Evolutionary conservation across 106 monocot species (phyloP).

Genomic region (Ottelia alismoides): DNA sequence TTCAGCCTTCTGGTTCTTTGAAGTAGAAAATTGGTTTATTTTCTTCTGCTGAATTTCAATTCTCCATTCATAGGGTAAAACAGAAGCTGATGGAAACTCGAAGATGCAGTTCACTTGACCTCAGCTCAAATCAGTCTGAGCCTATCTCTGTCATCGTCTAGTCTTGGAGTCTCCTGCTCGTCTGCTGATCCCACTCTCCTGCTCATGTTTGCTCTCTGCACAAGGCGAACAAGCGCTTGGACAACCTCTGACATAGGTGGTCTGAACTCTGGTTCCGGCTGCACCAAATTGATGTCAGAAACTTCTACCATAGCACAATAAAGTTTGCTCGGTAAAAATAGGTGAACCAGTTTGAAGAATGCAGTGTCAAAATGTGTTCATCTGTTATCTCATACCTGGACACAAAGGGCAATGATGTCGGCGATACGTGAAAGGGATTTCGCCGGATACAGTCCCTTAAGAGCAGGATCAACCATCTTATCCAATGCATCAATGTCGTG

Average conservation of each 20-base stretch:
- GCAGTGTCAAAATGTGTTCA: no score
- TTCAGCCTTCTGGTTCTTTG: no score
- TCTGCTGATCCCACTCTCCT: constrained; percentile 30
- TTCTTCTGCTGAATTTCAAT: no score
- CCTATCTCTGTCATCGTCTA: constrained; percentile 13
- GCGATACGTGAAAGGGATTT: constrained; percentile 81
- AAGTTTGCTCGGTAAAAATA: neutral
- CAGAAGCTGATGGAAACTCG: no score
- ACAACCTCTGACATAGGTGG: no score
- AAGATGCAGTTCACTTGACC: no score
- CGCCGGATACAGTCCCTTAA: constrained; percentile 66
- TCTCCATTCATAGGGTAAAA: no score
- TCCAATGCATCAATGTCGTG: no score
- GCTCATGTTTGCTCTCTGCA: constrained; percentile 55
- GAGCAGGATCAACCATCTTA: no score
- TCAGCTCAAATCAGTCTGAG: constrained; percentile 12
- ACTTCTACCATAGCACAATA: neutral
- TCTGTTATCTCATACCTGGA: constrained; percentile 47
- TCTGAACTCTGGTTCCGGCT: constrained; percentile 76
- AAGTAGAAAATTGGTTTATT: no score
- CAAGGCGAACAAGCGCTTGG: constrained; percentile 47
- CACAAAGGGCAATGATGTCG: constrained; percentile 68
- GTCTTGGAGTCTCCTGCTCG: constrained; percentile 14
- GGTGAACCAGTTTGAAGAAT: neutral
- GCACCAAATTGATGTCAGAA: neutral